These are phyloP conservation scores for Talaromyces piceae DNA, from an alignment of 2,329 filamentous ascomycete species.

Conservation along the genomic window DNA sequence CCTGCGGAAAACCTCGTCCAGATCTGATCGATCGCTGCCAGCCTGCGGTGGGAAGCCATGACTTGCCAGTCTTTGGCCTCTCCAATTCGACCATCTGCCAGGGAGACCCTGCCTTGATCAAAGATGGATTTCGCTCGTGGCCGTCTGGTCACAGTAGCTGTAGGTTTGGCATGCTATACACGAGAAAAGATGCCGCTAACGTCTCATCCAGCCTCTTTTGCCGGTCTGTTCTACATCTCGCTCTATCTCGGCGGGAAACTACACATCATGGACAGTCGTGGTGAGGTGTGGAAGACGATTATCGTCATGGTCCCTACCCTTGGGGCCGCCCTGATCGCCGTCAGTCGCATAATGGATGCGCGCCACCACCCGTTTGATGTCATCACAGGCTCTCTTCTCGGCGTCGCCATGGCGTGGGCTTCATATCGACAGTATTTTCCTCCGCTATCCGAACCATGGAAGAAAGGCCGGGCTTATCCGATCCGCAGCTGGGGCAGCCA, in stretches of 20 bases:
- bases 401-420: slow-evolving; percentile 45
- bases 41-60: slow-evolving; percentile 28
- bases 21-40: slow-evolving; percentile 52
- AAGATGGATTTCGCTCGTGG: slow-evolving; percentile 54
- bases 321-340: slow-evolving; percentile 48
- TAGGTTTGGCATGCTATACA: slow-evolving; percentile 26
- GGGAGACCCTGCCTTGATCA: slow-evolving; percentile 43
- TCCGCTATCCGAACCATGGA: slow-evolving; percentile 47
- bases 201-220: slow-evolving; percentile 44
- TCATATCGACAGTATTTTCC: slow-evolving; percentile 56
- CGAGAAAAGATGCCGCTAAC: slow-evolving; percentile 2
- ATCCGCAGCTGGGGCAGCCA: slow-evolving; percentile 49
- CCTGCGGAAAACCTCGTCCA: slow-evolving; percentile 52
- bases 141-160: slow-evolving; percentile 52
- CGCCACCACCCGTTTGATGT: slow-evolving; percentile 57
- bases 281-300: slow-evolving; percentile 54
- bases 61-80: slow-evolving; percentile 34
- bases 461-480: slow-evolving; percentile 52
- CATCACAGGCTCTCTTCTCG: slow-evolving; percentile 47
- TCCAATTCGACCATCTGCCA: slow-evolving; percentile 46
- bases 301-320: slow-evolving; percentile 48
- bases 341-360: slow-evolving; percentile 55
- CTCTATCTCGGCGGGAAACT: slow-evolving; percentile 54
- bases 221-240: slow-evolving; percentile 53
- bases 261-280: slow-evolving; percentile 52